phyloP scores from a whole-genome alignment of 169 alveolate species.

The Plasmodium relictum region DNA sequence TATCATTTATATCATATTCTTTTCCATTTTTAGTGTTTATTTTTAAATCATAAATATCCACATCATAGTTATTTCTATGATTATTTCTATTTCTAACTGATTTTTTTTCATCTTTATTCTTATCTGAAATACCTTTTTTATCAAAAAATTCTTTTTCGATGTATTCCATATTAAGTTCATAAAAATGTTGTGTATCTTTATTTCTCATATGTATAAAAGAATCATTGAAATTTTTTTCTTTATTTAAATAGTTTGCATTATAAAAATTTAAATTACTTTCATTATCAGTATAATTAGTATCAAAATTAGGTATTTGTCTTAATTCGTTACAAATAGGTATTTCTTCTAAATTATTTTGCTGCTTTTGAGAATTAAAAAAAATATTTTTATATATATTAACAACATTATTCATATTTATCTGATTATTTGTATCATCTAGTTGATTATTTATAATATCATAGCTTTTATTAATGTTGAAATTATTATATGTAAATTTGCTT shows the following conservation, averaged over 20 bases:
- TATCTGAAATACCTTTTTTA: neutral
- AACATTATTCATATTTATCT: neutral
- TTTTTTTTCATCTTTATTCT: neutral
- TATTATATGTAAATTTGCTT: neutral
- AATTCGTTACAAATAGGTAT: constrained; percentile 1
- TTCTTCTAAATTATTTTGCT: neutral
- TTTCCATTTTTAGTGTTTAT: constrained; percentile 27
- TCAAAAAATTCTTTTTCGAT: constrained; percentile 40
- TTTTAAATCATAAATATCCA: neutral
- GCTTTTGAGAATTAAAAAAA: constrained; percentile 5
- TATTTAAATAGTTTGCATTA: too few species aligned
- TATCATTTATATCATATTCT: constrained; percentile 14
- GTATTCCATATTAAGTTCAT: constrained; percentile 31
- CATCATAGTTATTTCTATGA: neutral
- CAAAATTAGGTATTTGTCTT: neutral
- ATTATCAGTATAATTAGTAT: neutral
- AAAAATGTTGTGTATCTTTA: neutral
- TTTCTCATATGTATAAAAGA: constrained; percentile 1
- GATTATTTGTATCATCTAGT: neutral
- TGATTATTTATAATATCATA: neutral
- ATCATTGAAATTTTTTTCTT: constrained; percentile 11
- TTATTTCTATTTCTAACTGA: neutral
- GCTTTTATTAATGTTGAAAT: neutral
- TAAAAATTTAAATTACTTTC: too few species aligned
- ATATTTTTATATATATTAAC: constrained; percentile 50